These are phyloP conservation scores for Saccharomycopsis amapae DNA, from an alignment of 805 yeast genomes.

Conservation along the genomic window DNA sequence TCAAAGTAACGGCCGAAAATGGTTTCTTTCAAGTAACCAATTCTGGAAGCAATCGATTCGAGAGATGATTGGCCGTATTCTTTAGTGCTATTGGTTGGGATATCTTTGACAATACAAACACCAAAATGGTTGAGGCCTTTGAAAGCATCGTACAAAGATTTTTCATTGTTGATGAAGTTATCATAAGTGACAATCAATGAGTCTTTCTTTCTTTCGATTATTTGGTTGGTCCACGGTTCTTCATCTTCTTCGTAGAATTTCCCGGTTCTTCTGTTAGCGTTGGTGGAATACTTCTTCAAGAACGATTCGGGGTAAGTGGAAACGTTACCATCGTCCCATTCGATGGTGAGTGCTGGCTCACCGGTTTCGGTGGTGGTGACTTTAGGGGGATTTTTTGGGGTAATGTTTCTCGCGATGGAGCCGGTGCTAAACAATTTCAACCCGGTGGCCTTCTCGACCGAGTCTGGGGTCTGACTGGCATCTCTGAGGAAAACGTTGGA, in stretches of 20 bases:
- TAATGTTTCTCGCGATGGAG: constrained; percentile 31
- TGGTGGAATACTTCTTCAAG: constrained; percentile 37
- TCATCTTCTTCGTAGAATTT: constrained; percentile 18
- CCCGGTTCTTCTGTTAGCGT: constrained; percentile 27
- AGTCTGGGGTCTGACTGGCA: constrained; percentile 41
- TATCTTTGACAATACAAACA: constrained; percentile 12
- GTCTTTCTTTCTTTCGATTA: constrained; percentile 1
- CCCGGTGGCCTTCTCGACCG: constrained; percentile 47
- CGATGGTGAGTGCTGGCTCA: constrained; percentile 33
- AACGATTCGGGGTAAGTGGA: constrained; percentile 40
- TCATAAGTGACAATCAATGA: constrained; percentile 5
- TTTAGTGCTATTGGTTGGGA: constrained; percentile 20
- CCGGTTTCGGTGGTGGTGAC: background rate
- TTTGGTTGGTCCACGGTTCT: constrained; percentile 9
- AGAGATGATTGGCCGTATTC: constrained; percentile 27
- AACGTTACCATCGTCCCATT: constrained; percentile 42
- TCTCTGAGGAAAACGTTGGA: constrained; percentile 59
- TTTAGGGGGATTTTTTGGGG: constrained; percentile 27
- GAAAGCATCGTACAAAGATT: constrained; percentile 12
- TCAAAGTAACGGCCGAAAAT: constrained; percentile 69
- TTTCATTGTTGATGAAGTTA: constrained; percentile 12
- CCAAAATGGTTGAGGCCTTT: constrained; percentile 17
- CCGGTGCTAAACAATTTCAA: constrained; percentile 66
- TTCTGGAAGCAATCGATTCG: constrained; percentile 42
- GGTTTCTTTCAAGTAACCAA: constrained; percentile 65